Base-by-base conservation (phyloP, 2,329 filamentous ascomycete species). In the Cadophora malorum region DNA sequence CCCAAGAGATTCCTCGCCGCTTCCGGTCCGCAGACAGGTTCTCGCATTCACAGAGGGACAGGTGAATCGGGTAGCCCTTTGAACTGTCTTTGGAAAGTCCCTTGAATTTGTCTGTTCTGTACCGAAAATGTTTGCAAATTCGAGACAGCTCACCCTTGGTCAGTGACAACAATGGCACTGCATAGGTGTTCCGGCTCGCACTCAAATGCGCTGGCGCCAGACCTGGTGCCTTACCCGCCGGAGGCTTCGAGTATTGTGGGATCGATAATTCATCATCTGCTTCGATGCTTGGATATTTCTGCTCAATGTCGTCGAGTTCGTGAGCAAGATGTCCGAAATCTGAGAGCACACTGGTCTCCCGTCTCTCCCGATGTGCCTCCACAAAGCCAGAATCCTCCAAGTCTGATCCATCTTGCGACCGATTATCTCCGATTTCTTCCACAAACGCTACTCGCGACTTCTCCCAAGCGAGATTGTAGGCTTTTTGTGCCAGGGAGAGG, bases 51-150 rank as follows among this genome's bases (percentile, higher is more conserved):
- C 8, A 1, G 8, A 33, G 31, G 7, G 53, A 56, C 9, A 56
- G 16, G 19, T n/a, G 31, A 21, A 56, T 35, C 16, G 7, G 19
- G 25, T 56, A 12, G 9, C 28, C 12, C 19, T 33, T 28, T 28
- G 28, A 28, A 9, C 19, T n/a, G 19, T 56, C 53, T 4, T 33
- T 56, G 4, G 28, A 9, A 10, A 56, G 53, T 12, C 28, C 28
- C 16, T 56, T 35, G 28, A 56, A 56, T 3, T n/a, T 21, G 6
- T 56, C 28, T 14, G 53, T 56, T 35, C 53, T 19, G 28, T 56
- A 56, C 0, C 53, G 53, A 16, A 56, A 56, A 12, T 56, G 53
- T 16, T 56, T 56, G 53, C 53, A 56, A 14, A 56, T n/a, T 28
- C 31, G 33, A 12, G 14, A 35, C 4, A 56, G 53, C 21, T 56